phyloP scores from a whole-genome alignment of 208 protist species.

The Wallacemonas collosoma region DNA sequence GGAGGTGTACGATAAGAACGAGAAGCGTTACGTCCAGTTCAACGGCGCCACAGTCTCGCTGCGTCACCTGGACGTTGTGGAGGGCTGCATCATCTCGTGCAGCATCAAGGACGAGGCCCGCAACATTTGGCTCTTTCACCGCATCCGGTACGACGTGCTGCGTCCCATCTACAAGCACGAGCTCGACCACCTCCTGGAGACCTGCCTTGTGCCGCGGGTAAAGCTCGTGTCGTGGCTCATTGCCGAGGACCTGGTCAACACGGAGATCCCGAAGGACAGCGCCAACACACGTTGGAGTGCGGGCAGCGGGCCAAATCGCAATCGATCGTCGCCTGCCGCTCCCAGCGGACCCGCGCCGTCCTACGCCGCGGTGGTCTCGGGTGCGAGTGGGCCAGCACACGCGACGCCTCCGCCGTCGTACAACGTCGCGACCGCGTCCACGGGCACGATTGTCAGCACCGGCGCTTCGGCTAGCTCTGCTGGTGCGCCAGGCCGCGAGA shows the following conservation, averaged over 20 bases:
- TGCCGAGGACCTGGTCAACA: conserved; percentile 49
- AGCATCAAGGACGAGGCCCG: conserved; percentile 46
- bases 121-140: conserved; percentile 57
- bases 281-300: conserved; percentile 4
- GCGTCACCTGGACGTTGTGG: conserved; percentile 66
- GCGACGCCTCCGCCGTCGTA: conserved; percentile 16
- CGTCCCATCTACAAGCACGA: conserved; percentile 76
- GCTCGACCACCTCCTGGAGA: conserved; percentile 60
- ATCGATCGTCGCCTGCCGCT: not conserved
- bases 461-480: not conserved
- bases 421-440: conserved; percentile 12
- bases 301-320: not conserved
- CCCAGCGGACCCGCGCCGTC: conserved; percentile 27
- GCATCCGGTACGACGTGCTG: conserved; percentile 72
- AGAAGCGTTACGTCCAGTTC: conserved; percentile 82
- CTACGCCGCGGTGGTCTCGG: conserved; percentile 10
- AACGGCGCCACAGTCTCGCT: conserved; percentile 71
- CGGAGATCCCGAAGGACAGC: conserved; percentile 29
- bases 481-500: conserved; percentile 3
- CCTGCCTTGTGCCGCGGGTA: conserved; percentile 66
- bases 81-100: conserved; percentile 79
- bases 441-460: not conserved
- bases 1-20: conserved; percentile 83
- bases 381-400: not conserved
- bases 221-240: conserved; percentile 74